Conservation (phyloP, 805 yeast species). For the Candida ipomoeae region DNA sequence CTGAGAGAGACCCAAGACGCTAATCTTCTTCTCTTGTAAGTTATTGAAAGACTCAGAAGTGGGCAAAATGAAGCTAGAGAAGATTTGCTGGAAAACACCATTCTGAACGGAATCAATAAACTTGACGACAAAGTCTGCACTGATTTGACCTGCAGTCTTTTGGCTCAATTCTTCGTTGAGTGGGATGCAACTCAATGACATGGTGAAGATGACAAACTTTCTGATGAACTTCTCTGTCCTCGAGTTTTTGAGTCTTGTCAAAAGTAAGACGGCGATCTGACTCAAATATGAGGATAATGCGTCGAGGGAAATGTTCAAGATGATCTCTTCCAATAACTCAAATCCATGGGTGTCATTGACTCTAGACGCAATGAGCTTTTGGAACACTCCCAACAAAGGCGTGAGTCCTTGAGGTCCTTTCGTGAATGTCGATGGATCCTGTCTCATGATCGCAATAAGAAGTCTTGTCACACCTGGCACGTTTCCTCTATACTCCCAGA, state of each 20-base stretch:
- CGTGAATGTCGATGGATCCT: constrained; percentile 40
- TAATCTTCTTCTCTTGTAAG: constrained; percentile 52
- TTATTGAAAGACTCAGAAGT: constrained; percentile 46
- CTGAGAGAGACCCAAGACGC: constrained; percentile 47
- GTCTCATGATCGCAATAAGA: constrained; percentile 59
- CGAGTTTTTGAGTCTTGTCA: constrained; percentile 76
- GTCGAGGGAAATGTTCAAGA: constrained; percentile 51
- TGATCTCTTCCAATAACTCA: constrained; percentile 71
- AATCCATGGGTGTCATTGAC: constrained; percentile 79
- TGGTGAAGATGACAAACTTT: constrained; percentile 62
- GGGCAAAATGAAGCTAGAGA: constrained; percentile 49
- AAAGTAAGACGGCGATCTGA: constrained; percentile 69
- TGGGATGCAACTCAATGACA: constrained; percentile 45
- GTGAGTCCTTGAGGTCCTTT: constrained; percentile 41
- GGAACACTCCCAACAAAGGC: constrained; percentile 94
- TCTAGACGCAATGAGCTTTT: constrained; percentile 82
- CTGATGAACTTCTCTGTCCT: constrained; percentile 79
- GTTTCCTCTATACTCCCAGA: constrained; percentile 93
- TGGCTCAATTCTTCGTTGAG: constrained; percentile 19
- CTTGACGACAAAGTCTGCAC: constrained; percentile 48
- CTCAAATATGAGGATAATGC: constrained; percentile 52
- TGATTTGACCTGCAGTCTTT: constrained; percentile 35
- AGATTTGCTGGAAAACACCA: constrained; percentile 51
- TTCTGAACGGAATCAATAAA: constrained; percentile 73
- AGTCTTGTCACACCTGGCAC: constrained; percentile 89